Evolutionary conservation across 1,139 yeast species (phyloP).

Genomic region (Debaryomyces nepalensis): DNA sequence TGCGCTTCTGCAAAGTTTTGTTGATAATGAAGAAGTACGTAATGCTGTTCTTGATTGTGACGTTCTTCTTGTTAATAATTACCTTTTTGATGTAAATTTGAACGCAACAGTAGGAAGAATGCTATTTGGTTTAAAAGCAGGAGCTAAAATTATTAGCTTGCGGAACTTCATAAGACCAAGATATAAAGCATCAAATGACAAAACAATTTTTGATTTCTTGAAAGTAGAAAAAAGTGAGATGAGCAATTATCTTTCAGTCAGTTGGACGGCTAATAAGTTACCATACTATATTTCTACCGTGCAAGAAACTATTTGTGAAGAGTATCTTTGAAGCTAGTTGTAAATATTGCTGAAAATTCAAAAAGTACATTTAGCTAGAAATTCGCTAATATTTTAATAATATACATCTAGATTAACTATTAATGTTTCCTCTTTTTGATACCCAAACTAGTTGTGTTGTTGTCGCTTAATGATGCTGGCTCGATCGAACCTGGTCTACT

Average conservation of each 20-base stretch:
- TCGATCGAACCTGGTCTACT: constrained; percentile 43
- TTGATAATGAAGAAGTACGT: constrained; percentile 61
- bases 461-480: constrained; percentile 24
- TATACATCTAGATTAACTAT: not conserved
- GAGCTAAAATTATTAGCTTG: constrained; percentile 78
- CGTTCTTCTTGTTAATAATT: constrained; percentile 79
- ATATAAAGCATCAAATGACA: constrained; percentile 57
- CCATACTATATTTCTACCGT: constrained; percentile 80
- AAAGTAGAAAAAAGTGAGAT: constrained; percentile 67
- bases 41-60: constrained; percentile 63
- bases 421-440: constrained; percentile 7
- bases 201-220: constrained; percentile 64
- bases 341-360: not conserved
- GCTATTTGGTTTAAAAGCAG: constrained; percentile 66
- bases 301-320: constrained; percentile 42
- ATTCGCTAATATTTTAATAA: no score
- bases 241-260: constrained; percentile 69
- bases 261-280: constrained; percentile 91
- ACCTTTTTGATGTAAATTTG: constrained; percentile 74
- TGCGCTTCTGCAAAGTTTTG: constrained; percentile 72
- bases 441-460: constrained; percentile 5
- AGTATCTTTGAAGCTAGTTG: constrained; percentile 24
- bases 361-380: not conserved
- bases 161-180: constrained; percentile 71
- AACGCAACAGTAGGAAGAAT: constrained; percentile 71